Conservation (phyloP, 139 green algal genomes). For the Chlorella sorokiniana region DNA sequence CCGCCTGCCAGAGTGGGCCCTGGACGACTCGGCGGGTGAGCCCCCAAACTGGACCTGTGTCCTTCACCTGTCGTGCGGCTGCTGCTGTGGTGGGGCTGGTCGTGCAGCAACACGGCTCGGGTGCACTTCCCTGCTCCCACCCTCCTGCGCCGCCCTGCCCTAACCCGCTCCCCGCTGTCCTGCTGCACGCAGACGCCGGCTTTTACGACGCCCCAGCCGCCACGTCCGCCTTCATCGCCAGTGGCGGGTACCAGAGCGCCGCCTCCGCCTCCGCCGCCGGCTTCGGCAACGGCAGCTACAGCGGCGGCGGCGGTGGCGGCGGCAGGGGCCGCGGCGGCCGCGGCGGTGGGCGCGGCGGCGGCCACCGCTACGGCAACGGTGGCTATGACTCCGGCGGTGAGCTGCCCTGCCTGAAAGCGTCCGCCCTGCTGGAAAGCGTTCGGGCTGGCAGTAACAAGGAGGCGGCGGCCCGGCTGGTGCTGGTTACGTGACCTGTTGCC, state of each 20-base stretch:
- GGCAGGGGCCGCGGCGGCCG: background rate
- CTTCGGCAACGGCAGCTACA: background rate
- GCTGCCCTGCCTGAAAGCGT: too few species aligned
- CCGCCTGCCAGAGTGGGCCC: conserved; percentile 36
- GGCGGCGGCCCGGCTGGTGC: too few species aligned
- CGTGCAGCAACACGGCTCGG: too few species aligned
- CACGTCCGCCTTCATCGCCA: conserved; percentile 35
- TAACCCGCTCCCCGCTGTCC: background rate
- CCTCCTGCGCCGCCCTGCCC: background rate
- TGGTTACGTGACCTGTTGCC: too few species aligned
- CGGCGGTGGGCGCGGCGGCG: background rate
- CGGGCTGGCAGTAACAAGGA: too few species aligned
- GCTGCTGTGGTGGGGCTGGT: too few species aligned
- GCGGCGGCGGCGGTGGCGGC: background rate
- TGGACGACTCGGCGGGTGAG: conserved; percentile 15
- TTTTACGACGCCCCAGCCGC: conserved; percentile 31
- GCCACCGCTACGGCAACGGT: conserved; percentile 9
- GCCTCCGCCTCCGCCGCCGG: background rate
- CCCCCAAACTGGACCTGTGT: background rate
- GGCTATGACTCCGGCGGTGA: background rate
- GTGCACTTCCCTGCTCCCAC: background rate
- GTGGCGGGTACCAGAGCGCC: conserved; percentile 31
- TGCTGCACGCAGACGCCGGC: conserved; percentile 1
- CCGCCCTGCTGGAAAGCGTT: too few species aligned
- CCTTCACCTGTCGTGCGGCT: background rate